A percentile compares a stretch with the other conserved stretches of the same genome.
Evolutionary conservation across 2,329 filamentous ascomycete genomes (phyloP).

Genomic region (Colletotrichum ledebouriae): DNA sequence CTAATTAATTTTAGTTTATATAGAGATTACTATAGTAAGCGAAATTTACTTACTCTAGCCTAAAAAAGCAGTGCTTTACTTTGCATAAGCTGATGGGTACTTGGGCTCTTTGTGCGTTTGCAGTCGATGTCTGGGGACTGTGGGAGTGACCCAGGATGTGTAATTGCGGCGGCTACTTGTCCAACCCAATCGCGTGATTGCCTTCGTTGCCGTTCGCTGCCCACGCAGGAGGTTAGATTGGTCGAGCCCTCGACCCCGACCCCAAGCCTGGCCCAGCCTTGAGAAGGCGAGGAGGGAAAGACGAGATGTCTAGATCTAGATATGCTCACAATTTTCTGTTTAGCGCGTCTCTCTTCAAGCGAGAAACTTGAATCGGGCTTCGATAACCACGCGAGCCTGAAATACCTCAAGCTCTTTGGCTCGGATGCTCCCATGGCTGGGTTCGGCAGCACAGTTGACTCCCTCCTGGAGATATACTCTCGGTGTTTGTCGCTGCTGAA

Average conservation of each 20-base stretch:
- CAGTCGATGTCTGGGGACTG: no score
- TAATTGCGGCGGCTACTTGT: slow-evolving; percentile 22
- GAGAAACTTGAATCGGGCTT: no score
- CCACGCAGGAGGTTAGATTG: slow-evolving; percentile 2
- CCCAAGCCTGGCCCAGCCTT: not conserved
- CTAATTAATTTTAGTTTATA: no score
- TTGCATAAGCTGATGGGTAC: no score
- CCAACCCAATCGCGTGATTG: slow-evolving; percentile 21
- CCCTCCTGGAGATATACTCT: slow-evolving; percentile 62
- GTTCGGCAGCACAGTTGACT: slow-evolving; percentile 59
- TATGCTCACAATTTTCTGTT: not conserved
- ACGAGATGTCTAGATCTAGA: not conserved
- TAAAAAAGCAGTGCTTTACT: no score
- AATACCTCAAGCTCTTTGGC: not conserved
- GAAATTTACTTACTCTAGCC: no score
- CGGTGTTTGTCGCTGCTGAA: slow-evolving; percentile 60
- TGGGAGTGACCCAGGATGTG: not conserved
- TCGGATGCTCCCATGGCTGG: slow-evolving; percentile 49
- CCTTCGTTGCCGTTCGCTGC: not conserved
- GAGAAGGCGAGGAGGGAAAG: not conserved
- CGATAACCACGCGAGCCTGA: not conserved
- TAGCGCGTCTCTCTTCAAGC: no score
- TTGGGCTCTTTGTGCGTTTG: no score
- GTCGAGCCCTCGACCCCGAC: not conserved
- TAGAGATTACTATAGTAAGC: no score